Evolutionary conservation across 2,329 filamentous ascomycete genomes (phyloP).

Genomic region (Talaromyces sp.): DNA sequence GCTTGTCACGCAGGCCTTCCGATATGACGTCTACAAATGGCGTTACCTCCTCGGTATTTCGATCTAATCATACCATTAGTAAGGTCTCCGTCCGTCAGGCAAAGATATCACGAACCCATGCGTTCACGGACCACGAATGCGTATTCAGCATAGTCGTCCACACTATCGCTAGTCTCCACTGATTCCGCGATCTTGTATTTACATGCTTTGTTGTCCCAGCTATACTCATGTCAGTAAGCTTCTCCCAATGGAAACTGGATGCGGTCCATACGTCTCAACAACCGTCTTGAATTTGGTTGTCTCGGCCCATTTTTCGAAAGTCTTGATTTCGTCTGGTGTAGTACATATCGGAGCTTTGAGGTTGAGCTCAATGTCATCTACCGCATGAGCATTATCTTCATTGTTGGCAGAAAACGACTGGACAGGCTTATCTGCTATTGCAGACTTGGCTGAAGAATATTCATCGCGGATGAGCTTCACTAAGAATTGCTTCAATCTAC

Average conservation of each 20-base stretch:
- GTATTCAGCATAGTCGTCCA: constrained; percentile 27
- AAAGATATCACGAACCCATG: constrained; percentile 23
- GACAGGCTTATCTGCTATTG: not conserved
- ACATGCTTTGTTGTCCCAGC: constrained; percentile 30
- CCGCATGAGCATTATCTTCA: not conserved
- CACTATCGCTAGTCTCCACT: constrained; percentile 13
- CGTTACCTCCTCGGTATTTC: constrained; percentile 24
- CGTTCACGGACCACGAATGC: constrained; percentile 28
- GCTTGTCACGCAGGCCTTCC: constrained; percentile 31
- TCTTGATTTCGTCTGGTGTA: constrained; percentile 16
- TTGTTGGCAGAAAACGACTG: not conserved
- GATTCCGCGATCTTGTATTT: constrained; percentile 34
- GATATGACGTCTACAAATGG: constrained; percentile 36
- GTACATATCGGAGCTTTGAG: constrained; percentile 10
- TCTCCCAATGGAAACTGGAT: constrained; percentile 9
- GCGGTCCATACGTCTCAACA: constrained; percentile 22
- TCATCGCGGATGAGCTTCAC: not conserved
- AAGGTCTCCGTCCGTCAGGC: constrained; percentile 8
- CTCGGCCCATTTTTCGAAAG: constrained; percentile 19
- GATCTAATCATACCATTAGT: constrained; percentile 25
- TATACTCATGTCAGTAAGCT: constrained; percentile 17
- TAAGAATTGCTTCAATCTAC: not conserved
- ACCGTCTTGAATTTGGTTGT: constrained; percentile 25
- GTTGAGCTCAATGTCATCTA: not conserved
- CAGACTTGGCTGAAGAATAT: not conserved